Percentiles rank a stretch among this genome's conserved stretches.
These are phyloP conservation scores for Serendipita sp. DNA, from an alignment of 768 basidiomycete genomes.

Conservation along the genomic window DNA sequence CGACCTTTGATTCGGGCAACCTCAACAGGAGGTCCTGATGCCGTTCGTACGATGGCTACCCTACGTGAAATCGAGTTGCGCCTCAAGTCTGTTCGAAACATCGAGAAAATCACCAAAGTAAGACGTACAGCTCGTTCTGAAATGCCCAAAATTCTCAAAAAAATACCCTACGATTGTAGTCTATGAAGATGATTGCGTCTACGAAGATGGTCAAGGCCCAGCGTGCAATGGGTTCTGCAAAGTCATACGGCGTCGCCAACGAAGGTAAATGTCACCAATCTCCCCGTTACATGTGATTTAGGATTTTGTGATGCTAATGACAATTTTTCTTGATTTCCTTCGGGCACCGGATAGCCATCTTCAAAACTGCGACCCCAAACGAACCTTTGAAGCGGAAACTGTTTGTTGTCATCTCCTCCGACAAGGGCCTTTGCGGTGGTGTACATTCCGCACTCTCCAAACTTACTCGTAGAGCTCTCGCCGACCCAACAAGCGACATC, in stretches of 20 bases:
- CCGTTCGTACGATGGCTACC: conserved; percentile 85
- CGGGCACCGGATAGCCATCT: conserved; percentile 49
- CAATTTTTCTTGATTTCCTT: not conserved
- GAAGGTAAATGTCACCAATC: conserved; percentile 39
- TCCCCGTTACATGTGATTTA: not conserved
- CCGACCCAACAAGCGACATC: conserved; percentile 34
- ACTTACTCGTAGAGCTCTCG: conserved; percentile 59
- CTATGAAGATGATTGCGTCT: conserved; percentile 99
- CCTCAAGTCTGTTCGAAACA: conserved; percentile 90
- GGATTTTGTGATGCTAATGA: not conserved
- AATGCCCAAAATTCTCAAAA: not conserved
- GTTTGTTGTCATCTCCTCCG: conserved; percentile 88
- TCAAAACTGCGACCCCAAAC: conserved; percentile 43
- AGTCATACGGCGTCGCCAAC: conserved; percentile 85
- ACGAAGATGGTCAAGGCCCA: conserved; percentile 93
- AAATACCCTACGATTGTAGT: conserved; percentile 29
- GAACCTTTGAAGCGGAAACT: conserved; percentile 57
- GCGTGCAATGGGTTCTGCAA: conserved; percentile 80
- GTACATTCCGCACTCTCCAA: conserved; percentile 96
- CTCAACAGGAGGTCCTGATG: conserved; percentile 25
- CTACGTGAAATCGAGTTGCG: conserved; percentile 94
- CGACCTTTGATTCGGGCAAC: conserved; percentile 26
- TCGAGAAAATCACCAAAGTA: conserved; percentile 99
- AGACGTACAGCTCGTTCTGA: conserved; percentile 13
- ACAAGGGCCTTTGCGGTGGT: conserved; percentile 99